Conservation (phyloP, 78 protist genomes). For the Dictyostelium citrinum region DNA sequence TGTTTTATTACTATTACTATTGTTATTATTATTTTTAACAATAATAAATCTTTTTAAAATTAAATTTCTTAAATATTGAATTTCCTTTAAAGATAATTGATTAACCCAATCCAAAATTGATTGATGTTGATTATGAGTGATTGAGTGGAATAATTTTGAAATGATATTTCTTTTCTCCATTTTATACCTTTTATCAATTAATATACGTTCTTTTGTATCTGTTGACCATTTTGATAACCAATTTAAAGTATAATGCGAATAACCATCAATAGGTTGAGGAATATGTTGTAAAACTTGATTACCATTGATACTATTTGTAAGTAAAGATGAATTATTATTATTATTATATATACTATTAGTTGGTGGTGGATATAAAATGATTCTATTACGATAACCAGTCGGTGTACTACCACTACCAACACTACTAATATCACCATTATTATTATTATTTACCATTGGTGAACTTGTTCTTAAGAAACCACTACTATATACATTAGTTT, state of each 20-base stretch:
- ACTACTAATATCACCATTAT: neutral
- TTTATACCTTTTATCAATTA: constrained; percentile 29
- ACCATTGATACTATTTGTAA: neutral
- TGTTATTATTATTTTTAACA: neutral
- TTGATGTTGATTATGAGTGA: constrained; percentile 19
- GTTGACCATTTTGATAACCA: constrained; percentile 38
- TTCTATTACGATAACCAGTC: constrained; percentile 4
- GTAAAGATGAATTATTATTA: neutral
- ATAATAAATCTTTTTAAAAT: neutral
- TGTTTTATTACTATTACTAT: neutral
- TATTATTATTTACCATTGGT: neutral
- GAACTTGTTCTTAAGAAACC: constrained; percentile 24
- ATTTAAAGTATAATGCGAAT: constrained; percentile 42
- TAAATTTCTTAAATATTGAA: constrained; percentile 1
- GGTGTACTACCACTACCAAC: neutral
- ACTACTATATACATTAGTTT: constrained; percentile 35
- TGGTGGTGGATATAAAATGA: constrained; percentile 14
- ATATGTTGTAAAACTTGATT: neutral
- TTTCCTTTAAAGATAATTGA: neutral
- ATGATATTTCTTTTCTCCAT: constrained; percentile 4
- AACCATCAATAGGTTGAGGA: constrained; percentile 4
- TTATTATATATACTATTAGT: neutral
- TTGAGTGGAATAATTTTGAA: constrained; percentile 11
- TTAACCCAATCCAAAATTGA: neutral
- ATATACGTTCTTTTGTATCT: constrained; percentile 41